Evolutionary conservation across 495 filamentous ascomycete species (phyloP).

Genomic region (Penicillium coprophilum): DNA sequence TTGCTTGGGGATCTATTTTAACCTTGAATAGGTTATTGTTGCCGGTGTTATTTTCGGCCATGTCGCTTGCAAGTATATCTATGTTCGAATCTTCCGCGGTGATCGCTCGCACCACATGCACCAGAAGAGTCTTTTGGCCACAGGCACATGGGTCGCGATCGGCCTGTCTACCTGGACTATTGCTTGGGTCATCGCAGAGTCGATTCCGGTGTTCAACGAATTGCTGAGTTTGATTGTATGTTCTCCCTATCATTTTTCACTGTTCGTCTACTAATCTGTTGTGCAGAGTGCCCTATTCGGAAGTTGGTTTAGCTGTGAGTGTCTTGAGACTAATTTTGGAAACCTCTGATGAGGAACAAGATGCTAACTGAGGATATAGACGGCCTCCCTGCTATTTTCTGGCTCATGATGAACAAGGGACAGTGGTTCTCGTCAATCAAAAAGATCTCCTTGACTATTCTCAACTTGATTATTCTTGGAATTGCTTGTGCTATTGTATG

Average conservation of each 20-base stretch:
- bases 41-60: slow-evolving; percentile 68
- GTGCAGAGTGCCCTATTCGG: slow-evolving; percentile 33
- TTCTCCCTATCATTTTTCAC: background rate
- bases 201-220: slow-evolving; percentile 68
- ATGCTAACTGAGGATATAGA: slow-evolving; percentile 20
- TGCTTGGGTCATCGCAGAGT: slow-evolving; percentile 67
- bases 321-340: background rate
- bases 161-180: slow-evolving; percentile 55
- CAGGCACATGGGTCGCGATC: slow-evolving; percentile 57
- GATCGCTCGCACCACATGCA: slow-evolving; percentile 52
- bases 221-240: slow-evolving; percentile 47
- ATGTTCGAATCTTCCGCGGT: slow-evolving; percentile 58
- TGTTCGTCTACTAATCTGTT: slow-evolving; percentile 10
- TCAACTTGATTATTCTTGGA: slow-evolving; percentile 53
- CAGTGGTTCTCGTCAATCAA: slow-evolving; percentile 38
- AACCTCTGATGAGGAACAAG: background rate
- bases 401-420: slow-evolving; percentile 53
- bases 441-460: slow-evolving; percentile 46
- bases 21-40: slow-evolving; percentile 47
- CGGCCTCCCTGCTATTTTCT: slow-evolving; percentile 39
- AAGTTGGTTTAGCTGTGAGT: slow-evolving; percentile 43
- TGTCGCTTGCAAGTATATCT: slow-evolving; percentile 59
- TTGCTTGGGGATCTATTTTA: background rate
- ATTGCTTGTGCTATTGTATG: slow-evolving; percentile 46
- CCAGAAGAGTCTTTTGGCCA: slow-evolving; percentile 48